These are phyloP conservation scores for Kurtzmaniella quercitrusa DNA, from an alignment of 1,139 yeast genomes.

Conservation along the genomic window DNA sequence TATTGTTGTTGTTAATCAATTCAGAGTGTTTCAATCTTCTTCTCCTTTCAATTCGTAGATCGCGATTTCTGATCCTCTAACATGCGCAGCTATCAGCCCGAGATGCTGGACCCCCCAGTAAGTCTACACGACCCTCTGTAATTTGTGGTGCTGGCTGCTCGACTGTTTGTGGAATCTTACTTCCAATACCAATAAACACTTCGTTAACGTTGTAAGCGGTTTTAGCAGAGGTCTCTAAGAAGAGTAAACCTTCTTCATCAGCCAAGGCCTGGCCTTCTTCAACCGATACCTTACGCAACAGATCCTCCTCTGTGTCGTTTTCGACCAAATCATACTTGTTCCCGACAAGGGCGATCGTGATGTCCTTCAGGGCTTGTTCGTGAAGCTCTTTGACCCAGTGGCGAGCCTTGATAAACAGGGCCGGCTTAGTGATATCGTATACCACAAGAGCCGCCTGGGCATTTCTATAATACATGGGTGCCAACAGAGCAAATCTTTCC, in stretches of 20 bases:
- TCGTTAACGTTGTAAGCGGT: conserved; percentile 80
- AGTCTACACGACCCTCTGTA: conserved; percentile 31
- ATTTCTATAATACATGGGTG: conserved; percentile 96
- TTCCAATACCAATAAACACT: conserved; percentile 79
- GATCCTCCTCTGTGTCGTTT: conserved; percentile 23
- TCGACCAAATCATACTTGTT: conserved; percentile 77
- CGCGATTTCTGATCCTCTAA: too few relatives aligned
- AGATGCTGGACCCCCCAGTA: conserved; percentile 4
- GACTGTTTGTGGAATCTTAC: conserved; percentile 60
- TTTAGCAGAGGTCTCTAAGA: conserved; percentile 93
- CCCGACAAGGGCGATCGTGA: conserved; percentile 90
- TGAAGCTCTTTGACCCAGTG: conserved; percentile 98
- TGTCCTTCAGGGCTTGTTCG: conserved; percentile 89
- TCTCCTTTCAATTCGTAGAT: too few relatives aligned
- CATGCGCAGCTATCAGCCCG: conserved; percentile 1
- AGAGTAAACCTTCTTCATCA: conserved; percentile 71
- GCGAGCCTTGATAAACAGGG: conserved; percentile 96
- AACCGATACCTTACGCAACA: conserved; percentile 71
- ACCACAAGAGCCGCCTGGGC: conserved; percentile 99
- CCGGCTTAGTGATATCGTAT: conserved; percentile 93
- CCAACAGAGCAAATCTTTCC: conserved; percentile 92
- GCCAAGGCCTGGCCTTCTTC: conserved; percentile 81
- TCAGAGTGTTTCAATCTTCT: too few relatives aligned
- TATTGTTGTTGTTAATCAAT: too few relatives aligned
- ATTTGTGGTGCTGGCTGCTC: conserved; percentile 8